Evolutionary conservation across 805 yeast species (phyloP), one percentile per base, ranked within the genome.

Genomic region (Suhomyces emberorum): DNA sequence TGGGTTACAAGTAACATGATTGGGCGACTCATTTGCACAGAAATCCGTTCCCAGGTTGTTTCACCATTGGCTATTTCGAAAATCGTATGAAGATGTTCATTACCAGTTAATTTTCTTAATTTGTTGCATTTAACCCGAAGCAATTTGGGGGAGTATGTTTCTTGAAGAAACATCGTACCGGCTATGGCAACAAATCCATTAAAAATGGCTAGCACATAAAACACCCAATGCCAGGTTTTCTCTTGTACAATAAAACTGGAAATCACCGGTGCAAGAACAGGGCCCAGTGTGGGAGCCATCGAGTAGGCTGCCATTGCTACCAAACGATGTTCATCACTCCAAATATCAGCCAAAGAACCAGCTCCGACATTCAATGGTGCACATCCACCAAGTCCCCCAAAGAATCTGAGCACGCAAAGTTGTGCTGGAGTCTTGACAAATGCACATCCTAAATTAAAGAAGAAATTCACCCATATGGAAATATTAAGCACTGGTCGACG

Each of bases 361-460:
- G 70, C 69, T 11, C 68, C 62, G 1, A 65, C 67, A 34, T 61
- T 62, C 41, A 65, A 45, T 0, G 70, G 57, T 4, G 64, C 58
- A 22, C 64, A 61, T n/a, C 68, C 66, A 37, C 62, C 60, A 14
- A 65, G 48, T 2, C 71, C 71, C 1, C 65, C 63, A 8, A 61
- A 30, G 24, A 65, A 65, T 14, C 70, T 32, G 29, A 55, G 57
- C 8, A 63, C 44, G 39, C 62, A 46, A 42, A 65, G 46, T 41
- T 63, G 69, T 9, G 60, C 48, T 1, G 65, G 57, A 28, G 47
- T 55, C 31, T 54, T 48, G 7, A 65, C 52, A 25, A 65, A 60
- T 5, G 63, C 68, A 46, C 70, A 60, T 1, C 63, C 63, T 6
- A 65, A 38, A 35, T 65, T 65, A 46, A 65, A 65, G 18, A 50